A percentile compares a stretch with the other conserved stretches of the same genome.
Evolutionary conservation across 192 early-diverging fungal genomes (phyloP).

Genomic region (Coemansia sp.): DNA sequence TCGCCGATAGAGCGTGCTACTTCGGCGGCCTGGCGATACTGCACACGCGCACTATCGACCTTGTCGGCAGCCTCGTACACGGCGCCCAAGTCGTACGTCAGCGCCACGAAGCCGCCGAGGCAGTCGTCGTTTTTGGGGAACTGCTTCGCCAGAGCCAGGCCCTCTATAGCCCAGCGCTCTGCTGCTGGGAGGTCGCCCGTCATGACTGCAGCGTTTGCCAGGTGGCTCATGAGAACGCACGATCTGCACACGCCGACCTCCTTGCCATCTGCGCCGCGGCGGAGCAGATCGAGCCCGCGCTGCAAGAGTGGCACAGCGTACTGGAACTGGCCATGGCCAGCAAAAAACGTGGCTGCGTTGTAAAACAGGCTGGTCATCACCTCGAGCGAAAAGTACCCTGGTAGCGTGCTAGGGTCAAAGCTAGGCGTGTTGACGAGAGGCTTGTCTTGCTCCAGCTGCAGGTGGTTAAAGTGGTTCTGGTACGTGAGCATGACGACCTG

Average conservation of each 20-base stretch:
- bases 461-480: slow-evolving; percentile 46
- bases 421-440: slow-evolving; percentile 27
- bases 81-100: slow-evolving; percentile 42
- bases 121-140: slow-evolving; percentile 48
- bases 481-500: slow-evolving; percentile 50
- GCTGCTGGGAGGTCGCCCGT: slow-evolving; percentile 28
- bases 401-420: slow-evolving; percentile 48
- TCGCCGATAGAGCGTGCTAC: slow-evolving; percentile 29
- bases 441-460: slow-evolving; percentile 26
- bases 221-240: slow-evolving; percentile 49
- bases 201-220: slow-evolving; percentile 44
- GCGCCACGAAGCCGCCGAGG: slow-evolving; percentile 48
- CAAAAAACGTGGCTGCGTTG: slow-evolving; percentile 49
- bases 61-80: slow-evolving; percentile 46
- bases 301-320: slow-evolving; percentile 48
- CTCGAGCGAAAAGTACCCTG: slow-evolving; percentile 35
- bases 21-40: slow-evolving; percentile 45
- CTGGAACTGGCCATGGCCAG: slow-evolving; percentile 25
- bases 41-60: slow-evolving; percentile 33
- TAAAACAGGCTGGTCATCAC: slow-evolving; percentile 49
- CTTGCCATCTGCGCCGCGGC: slow-evolving; percentile 28
- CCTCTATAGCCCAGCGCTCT: slow-evolving; percentile 39
- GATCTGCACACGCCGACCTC: slow-evolving; percentile 37
- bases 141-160: slow-evolving; percentile 38
- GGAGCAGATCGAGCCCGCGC: slow-evolving; percentile 50